Conservation (phyloP, 2,329 filamentous ascomycete species). For the Fragosphaeria purpurea region DNA sequence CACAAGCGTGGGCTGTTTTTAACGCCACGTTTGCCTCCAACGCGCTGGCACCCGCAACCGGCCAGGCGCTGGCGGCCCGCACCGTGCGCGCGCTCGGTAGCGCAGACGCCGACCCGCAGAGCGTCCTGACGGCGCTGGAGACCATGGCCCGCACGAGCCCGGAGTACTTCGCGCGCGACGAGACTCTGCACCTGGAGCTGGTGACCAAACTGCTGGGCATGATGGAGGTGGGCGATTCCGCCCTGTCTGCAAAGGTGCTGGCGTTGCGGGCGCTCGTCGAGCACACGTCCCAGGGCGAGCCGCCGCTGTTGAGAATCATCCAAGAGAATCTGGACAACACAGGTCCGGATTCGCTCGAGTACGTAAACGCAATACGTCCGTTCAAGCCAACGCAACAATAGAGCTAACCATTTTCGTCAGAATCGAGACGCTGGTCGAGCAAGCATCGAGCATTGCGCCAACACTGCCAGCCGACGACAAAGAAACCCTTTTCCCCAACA, state of each 20-base stretch:
- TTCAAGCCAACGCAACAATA: background rate
- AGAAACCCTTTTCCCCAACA: slow-evolving; percentile 51
- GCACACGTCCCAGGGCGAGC: slow-evolving; percentile 27
- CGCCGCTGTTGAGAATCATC: slow-evolving; percentile 41
- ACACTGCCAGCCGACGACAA: slow-evolving; percentile 15
- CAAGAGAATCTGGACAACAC: slow-evolving; percentile 44
- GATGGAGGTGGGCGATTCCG: slow-evolving; percentile 36
- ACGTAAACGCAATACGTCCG: slow-evolving; percentile 16
- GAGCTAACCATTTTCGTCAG: slow-evolving; percentile 17
- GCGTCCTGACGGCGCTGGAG: slow-evolving; percentile 36
- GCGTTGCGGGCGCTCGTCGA: slow-evolving; percentile 37
- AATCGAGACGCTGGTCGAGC: slow-evolving; percentile 43
- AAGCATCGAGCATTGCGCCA: slow-evolving; percentile 31
- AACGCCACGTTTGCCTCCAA: slow-evolving; percentile 36
- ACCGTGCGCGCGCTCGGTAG: slow-evolving; percentile 18
- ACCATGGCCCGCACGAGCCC: slow-evolving; percentile 36
- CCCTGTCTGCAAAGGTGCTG: slow-evolving; percentile 30
- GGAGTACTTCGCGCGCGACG: slow-evolving; percentile 32
- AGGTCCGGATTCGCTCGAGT: slow-evolving; percentile 40
- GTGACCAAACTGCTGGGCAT: slow-evolving; percentile 44
- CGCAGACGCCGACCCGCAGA: slow-evolving; percentile 13
- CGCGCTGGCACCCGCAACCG: slow-evolving; percentile 25
- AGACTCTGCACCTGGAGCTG: slow-evolving; percentile 37
- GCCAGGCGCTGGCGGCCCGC: slow-evolving; percentile 20
- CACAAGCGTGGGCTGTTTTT: slow-evolving; percentile 34